Evolutionary conservation across 768 basidiomycete species (phyloP), one percentile per base, ranked within the genome.

Genomic region (Zangia roseola): DNA sequence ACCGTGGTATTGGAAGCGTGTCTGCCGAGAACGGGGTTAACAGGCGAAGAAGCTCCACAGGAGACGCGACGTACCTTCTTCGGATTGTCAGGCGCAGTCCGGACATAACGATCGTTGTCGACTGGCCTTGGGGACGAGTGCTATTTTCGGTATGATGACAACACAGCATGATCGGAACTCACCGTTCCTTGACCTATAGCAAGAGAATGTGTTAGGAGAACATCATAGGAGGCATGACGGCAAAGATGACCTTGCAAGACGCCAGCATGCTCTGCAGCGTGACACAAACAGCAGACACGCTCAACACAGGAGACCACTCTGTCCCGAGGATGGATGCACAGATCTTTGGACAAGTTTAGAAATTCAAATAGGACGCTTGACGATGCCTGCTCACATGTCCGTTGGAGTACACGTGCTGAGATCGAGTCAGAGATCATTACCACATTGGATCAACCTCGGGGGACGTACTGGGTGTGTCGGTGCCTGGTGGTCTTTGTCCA

Each of bases 191-290:
- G 65, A 68, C 75, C 76, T 83, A 56, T 16, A 26, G 19, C 7
- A 31, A 16, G 31, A 16, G n/a, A 36, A 30, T 16, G 24, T n/a
- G 36, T 57, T 24, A 54, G 31, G 12, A 36, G 19, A 12, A 31
- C 14, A 33, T 38, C 9, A 30, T 25, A 31, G 35, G 37, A n/a
- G 36, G 45, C 24, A 24, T 30, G 24, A 24, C 13, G 14, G 14
- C 38, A 31, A n/a, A 39, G 50, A 55, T 39, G 53, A 88, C 91
- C 83, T 90, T 94, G 81, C 88, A 91, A 7, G 88, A 91, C 20
- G 90, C 92, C 49, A 94, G 77, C 92, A 94, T 94, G 60, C 88
- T 90, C 71, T 94, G 92, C 40, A 94, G 69, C 4, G 91, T 93
- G 16, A 92, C 80, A 59, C 89, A 92, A 36, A 93, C 82, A 3